Percentiles rank a stretch among this genome's conserved stretches.
Evolutionary conservation across 2,329 filamentous ascomycete genomes (phyloP).

Genomic region (Fusarium sp.): DNA sequence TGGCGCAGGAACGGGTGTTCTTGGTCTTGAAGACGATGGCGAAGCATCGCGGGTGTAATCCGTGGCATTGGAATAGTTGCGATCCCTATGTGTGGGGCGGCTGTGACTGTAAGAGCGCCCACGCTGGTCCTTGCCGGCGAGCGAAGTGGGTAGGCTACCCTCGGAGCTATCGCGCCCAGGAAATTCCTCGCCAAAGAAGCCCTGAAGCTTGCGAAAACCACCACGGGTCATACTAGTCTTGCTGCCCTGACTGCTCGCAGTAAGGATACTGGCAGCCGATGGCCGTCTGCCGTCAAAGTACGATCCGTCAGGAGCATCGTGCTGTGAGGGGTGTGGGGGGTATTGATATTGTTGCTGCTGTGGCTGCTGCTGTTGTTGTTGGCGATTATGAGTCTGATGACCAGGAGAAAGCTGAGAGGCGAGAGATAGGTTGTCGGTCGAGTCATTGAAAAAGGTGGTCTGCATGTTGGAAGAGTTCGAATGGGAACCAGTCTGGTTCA

Average conservation of each 20-base stretch:
- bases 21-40: conserved; percentile 80
- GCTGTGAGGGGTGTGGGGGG: conserved; percentile 47
- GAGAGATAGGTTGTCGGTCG: conserved; percentile 75
- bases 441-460: conserved; percentile 80
- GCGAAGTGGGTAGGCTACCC: conserved; percentile 68
- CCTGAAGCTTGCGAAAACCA: conserved; percentile 85
- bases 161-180: conserved; percentile 81
- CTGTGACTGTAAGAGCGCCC: conserved; percentile 73
- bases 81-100: conserved; percentile 72
- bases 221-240: conserved; percentile 77
- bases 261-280: conserved; percentile 84
- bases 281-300: conserved; percentile 84
- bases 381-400: conserved; percentile 62
- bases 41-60: conserved; percentile 81
- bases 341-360: background rate
- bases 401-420: conserved; percentile 78
- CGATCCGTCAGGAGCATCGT: conserved; percentile 72
- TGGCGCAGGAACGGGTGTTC: conserved; percentile 87
- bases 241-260: conserved; percentile 87
- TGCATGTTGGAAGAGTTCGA: conserved; percentile 57
- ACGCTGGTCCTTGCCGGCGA: conserved; percentile 69
- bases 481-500: conserved; percentile 60
- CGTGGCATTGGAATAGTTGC: conserved; percentile 83
- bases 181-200: conserved; percentile 93
- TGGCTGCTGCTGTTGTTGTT: conserved; percentile 55